These are phyloP conservation scores for Bruguiera hainesii DNA, from an alignment of 441 rosid genomes.

Conservation along the genomic window DNA sequence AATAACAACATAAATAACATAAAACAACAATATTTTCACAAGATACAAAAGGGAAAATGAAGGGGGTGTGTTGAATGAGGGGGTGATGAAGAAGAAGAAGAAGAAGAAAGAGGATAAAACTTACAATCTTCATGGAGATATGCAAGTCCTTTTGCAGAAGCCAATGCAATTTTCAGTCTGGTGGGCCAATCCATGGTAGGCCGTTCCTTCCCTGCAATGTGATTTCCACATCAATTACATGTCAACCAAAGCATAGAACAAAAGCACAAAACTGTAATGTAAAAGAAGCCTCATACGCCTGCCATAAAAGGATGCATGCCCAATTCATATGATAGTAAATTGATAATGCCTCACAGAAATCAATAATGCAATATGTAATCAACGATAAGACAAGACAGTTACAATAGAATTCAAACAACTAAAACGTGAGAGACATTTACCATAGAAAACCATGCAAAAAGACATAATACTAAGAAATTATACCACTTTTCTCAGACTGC, in stretches of 20 bases:
- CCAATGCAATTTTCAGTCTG: slow-evolving; percentile 83
- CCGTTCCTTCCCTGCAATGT: slow-evolving; percentile 62
- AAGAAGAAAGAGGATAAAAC: slow-evolving; percentile 15
- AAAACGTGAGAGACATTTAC: no score
- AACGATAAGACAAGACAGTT: no score
- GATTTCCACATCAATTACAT: slow-evolving; percentile 20
- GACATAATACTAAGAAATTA: neutral
- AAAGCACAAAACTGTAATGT: neutral
- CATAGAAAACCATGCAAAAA: no score
- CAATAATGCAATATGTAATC: neutral
- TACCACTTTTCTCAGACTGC: no score
- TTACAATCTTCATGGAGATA: slow-evolving; percentile 99
- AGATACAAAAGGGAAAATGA: neutral
- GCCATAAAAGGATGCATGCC: neutral
- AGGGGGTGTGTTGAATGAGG: no score
- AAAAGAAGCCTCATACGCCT: neutral
- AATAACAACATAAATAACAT: neutral
- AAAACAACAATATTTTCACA: neutral
- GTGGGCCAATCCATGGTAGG: slow-evolving; percentile 91
- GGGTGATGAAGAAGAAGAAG: neutral
- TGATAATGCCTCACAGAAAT: neutral
- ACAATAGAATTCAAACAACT: no score
- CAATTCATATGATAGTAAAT: neutral
- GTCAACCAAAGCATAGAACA: neutral
- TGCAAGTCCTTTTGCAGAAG: slow-evolving; percentile 96